Base-by-base conservation (phyloP, 1,284 basidiomycete species). In the Cryptococcus amylolentus region DNA sequence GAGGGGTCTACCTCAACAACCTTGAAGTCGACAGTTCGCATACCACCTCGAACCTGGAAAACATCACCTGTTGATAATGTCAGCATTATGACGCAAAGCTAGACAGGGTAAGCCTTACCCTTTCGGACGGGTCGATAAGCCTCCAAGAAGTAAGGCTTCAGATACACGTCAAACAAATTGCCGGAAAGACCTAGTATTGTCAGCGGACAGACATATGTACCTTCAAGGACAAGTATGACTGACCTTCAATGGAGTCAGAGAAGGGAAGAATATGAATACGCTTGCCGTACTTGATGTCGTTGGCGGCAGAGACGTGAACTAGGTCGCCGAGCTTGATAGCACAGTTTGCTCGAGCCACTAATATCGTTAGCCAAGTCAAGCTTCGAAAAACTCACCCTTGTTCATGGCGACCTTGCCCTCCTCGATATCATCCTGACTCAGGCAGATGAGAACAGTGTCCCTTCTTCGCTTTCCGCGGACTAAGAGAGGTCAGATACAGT, bases 131-230 rank as follows among this genome's bases (percentile, higher is more conserved):
- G 73, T 49, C 73, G 68, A 56, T 76, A 76, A 5, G 73, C 88
- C 79, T 98, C 96, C n/a, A 98, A 85, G 88, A 99, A 99, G 79
- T 99, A 99, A 0, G 95, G 96, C 82, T 84, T 97, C 64, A 99
- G 86, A 80, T 95, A 98, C 49, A 98, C 94, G 72, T 99, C 96
- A 70, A 98, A 99, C 64, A 99, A 84, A 80, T 98, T 98, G 37
- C 96, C 96, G 65, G 92, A 95, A 50, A 99, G 82, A 67, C 83
- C 78, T 78, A 57, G 3, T 18, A 16, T 8, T 35, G 42, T 53
- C 16, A 57, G 56, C 27, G 7, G 4, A n/a, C 10, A 42, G 5
- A 18, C 31, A 6, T 3, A 6, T 35, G 31, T 6, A 35, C 31
- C 18, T 27, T 31, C 5, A 7, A 14, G 26, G 6, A 12, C 13